A percentile compares a stretch with the other conserved stretches of the same genome.
These are phyloP conservation scores for Penicillium sp. DNA, from an alignment of 2,329 filamentous ascomycete species.

Conservation along the genomic window DNA sequence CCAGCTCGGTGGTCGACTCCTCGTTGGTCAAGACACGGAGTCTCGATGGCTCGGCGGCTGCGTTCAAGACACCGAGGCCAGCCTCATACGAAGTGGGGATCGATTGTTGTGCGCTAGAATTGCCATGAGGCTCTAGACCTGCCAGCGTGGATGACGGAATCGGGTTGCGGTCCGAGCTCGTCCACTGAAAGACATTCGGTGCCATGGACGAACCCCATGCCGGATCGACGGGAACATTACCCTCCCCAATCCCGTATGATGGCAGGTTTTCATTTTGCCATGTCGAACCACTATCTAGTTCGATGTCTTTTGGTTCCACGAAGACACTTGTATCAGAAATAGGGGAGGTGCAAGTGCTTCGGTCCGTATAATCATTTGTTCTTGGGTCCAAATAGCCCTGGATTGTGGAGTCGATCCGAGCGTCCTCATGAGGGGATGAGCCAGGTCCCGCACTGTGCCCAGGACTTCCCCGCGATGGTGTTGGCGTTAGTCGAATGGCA, in stretches of 20 bases:
- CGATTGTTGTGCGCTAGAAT: conserved; percentile 18
- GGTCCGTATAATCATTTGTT: conserved; percentile 12
- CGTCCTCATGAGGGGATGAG: conserved; percentile 15
- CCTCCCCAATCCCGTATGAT: conserved; percentile 12
- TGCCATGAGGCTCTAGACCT: conserved; percentile 10
- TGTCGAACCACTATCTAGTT: conserved; percentile 10
- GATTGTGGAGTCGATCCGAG: conserved; percentile 17
- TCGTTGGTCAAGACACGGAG: conserved; percentile 14
- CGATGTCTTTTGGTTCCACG: conserved; percentile 21
- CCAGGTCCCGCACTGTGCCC: conserved; percentile 18
- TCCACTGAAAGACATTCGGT: conserved; percentile 31
- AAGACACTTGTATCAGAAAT: conserved; percentile 11
- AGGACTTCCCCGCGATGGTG: conserved; percentile 26
- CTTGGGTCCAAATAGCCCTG: conserved; percentile 11
- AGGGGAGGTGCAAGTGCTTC: conserved; percentile 12
- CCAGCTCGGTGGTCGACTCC: not conserved
- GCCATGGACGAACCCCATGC: conserved; percentile 21
- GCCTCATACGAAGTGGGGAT: conserved; percentile 19
- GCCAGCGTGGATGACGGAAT: conserved; percentile 30
- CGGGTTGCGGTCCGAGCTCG: conserved; percentile 34
- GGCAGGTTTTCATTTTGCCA: conserved; percentile 17
- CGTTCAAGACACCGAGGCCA: conserved; percentile 8
- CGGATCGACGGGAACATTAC: conserved; percentile 7
- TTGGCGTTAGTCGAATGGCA: conserved; percentile 36
- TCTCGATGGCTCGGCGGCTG: conserved; percentile 1